Percentiles rank a stretch among this genome's conserved stretches.
Evolutionary conservation across 2,329 filamentous ascomycete species (phyloP).

Genomic region (Domatiomyces catenatus): DNA sequence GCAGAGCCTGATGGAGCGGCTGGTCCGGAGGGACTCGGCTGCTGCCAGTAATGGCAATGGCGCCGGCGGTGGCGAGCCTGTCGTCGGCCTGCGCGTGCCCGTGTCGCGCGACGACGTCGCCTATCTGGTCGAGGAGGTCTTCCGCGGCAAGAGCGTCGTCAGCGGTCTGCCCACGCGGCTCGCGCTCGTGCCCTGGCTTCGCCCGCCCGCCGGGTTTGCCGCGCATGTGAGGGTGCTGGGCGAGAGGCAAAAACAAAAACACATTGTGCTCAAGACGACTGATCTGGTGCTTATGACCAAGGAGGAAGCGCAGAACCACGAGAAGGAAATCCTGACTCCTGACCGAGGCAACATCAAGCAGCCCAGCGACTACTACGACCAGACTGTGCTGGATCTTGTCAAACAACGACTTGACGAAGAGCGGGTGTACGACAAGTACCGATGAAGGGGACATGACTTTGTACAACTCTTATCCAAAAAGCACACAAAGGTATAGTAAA

Average conservation of each 20-base stretch:
- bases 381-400: slow-evolving; percentile 50
- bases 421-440: slow-evolving; percentile 36
- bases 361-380: slow-evolving; percentile 59
- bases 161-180: slow-evolving; percentile 69
- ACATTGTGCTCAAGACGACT: slow-evolving; percentile 49
- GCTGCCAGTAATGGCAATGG: no score
- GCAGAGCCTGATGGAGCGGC: slow-evolving; percentile 63
- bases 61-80: slow-evolving; percentile 28
- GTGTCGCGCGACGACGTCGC: slow-evolving; percentile 67
- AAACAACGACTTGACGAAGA: slow-evolving; percentile 54
- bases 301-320: slow-evolving; percentile 68
- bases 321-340: slow-evolving; percentile 55
- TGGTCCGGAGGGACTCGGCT: slow-evolving; percentile 42
- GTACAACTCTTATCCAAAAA: no score
- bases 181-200: slow-evolving; percentile 65
- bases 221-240: slow-evolving; percentile 42
- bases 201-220: slow-evolving; percentile 45
- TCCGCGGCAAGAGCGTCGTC: slow-evolving; percentile 63
- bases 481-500: no score
- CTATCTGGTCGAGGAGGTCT: slow-evolving; percentile 83
- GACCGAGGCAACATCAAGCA: slow-evolving; percentile 40
- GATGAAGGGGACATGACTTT: slow-evolving; percentile 24
- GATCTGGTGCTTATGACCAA: slow-evolving; percentile 82
- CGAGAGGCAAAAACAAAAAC: slow-evolving; percentile 72
- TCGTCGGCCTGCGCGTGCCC: slow-evolving; percentile 62